Evolutionary conservation across 352 stramenopile species (phyloP).

Genomic region (Pythium dissotocum): DNA sequence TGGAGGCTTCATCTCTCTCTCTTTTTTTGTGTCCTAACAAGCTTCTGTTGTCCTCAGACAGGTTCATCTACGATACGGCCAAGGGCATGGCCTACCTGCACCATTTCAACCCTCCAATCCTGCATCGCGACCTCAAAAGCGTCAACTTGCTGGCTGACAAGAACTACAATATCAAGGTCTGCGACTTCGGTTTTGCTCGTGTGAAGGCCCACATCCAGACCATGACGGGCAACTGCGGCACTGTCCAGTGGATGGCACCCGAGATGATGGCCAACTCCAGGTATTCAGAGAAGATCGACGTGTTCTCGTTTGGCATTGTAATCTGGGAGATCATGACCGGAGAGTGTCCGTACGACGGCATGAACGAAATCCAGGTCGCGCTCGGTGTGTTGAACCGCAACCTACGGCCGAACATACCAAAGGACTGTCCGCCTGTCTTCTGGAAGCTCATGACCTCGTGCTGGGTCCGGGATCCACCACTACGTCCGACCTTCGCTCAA

Average conservation of each 20-base stretch:
- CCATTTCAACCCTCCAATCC: constrained; percentile 77
- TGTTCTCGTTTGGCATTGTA: constrained; percentile 90
- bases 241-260: constrained; percentile 68
- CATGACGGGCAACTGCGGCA: constrained; percentile 87
- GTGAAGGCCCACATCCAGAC: constrained; percentile 85
- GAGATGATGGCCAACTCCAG: constrained; percentile 86
- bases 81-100: constrained; percentile 88
- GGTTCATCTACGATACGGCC: constrained; percentile 74
- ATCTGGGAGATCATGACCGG: constrained; percentile 91
- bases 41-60: no score
- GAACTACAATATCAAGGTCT: constrained; percentile 85
- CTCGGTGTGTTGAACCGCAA: constrained; percentile 74
- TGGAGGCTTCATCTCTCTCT: no score
- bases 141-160: constrained; percentile 85
- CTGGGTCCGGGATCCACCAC: constrained; percentile 67
- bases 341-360: constrained; percentile 86
- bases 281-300: constrained; percentile 90
- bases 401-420: constrained; percentile 60
- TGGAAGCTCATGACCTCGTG: constrained; percentile 71
- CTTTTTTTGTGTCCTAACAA: no score
- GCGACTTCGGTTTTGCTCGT: constrained; percentile 50
- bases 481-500: constrained; percentile 66
- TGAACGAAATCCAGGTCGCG: constrained; percentile 78
- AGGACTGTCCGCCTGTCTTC: constrained; percentile 67
- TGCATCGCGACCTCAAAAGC: constrained; percentile 86